phyloP scores from a whole-genome alignment of 768 basidiomycete species.

The Lactarius psammicola region DNA sequence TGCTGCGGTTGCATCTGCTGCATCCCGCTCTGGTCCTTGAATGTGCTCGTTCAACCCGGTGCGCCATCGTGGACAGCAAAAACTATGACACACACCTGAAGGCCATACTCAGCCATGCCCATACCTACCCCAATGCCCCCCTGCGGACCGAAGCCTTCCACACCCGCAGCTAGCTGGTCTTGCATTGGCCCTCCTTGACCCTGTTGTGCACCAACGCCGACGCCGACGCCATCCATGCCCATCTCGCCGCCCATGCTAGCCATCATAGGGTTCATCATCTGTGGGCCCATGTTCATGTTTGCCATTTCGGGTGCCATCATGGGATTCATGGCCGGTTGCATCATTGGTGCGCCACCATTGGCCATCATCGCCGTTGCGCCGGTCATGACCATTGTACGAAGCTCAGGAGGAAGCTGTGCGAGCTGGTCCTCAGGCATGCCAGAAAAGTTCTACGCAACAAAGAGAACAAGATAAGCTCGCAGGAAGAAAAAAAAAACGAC shows the following conservation, averaged over 20 bases:
- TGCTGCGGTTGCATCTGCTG: conserved; percentile 32
- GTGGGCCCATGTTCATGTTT: conserved; percentile 27
- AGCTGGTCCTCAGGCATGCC: conserved; percentile 83
- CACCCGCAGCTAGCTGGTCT: conserved; percentile 28
- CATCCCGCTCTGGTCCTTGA: conserved; percentile 41
- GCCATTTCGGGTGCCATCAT: conserved; percentile 32
- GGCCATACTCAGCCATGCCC: conserved; percentile 53
- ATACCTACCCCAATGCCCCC: conserved; percentile 29
- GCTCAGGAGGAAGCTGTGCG: conserved; percentile 71
- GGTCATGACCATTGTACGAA: conserved; percentile 86
- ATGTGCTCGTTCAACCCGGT: not conserved
- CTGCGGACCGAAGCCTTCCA: conserved; percentile 24
- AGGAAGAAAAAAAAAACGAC: not conserved
- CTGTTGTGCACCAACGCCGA: conserved; percentile 28
- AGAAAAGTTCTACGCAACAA: conserved; percentile 63
- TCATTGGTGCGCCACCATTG: conserved; percentile 47
- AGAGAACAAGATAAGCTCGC: conserved; percentile 2
- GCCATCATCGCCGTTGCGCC: conserved; percentile 78
- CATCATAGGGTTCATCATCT: conserved; percentile 69
- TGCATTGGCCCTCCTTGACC: conserved; percentile 25
- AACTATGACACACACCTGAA: conserved; percentile 59
- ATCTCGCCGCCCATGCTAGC: conserved; percentile 71
- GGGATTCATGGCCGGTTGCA: conserved; percentile 38
- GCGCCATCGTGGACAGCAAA: not conserved
- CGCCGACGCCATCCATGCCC: conserved; percentile 43